Conservation (phyloP, 1,139 yeast genomes). For the Suhomyces guaymorum region DNA sequence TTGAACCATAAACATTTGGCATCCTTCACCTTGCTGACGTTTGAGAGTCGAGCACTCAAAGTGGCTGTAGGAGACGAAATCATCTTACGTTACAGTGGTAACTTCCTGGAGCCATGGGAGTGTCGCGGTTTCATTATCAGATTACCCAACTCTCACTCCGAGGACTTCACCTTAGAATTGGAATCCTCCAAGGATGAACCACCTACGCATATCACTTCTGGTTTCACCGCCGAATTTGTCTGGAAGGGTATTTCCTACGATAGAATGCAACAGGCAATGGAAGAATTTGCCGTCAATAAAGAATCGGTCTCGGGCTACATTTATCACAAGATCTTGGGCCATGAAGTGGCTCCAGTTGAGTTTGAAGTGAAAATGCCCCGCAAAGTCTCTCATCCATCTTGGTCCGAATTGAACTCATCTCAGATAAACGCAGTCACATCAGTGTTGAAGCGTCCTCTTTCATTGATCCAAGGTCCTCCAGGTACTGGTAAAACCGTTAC, state of each 20-base stretch:
- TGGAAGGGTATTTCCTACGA: conserved; percentile 87
- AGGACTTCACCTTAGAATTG: conserved; percentile 74
- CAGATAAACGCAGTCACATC: conserved; percentile 76
- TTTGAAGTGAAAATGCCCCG: conserved; percentile 63
- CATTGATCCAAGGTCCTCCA: conserved; percentile 97
- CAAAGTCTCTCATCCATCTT: conserved; percentile 62
- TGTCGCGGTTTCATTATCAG: conserved; percentile 71
- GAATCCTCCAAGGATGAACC: conserved; percentile 30
- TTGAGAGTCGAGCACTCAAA: conserved; percentile 65
- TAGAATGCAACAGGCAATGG: conserved; percentile 81
- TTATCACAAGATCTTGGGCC: conserved; percentile 81
- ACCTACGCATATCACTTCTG: conserved; percentile 64
- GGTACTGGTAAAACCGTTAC: conserved; percentile 97
- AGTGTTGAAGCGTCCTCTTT: conserved; percentile 73
- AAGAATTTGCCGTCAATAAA: conserved; percentile 67
- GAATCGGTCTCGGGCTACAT: conserved; percentile 75
- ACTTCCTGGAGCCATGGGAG: conserved; percentile 60
- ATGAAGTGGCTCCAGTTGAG: conserved; percentile 65
- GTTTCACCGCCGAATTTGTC: conserved; percentile 82
- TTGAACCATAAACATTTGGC: conserved; percentile 67
- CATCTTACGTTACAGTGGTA: conserved; percentile 59
- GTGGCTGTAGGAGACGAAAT: conserved; percentile 90
- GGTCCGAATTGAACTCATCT: conserved; percentile 71
- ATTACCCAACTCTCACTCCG: conserved; percentile 67
- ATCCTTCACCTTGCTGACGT: conserved; percentile 65